Percentiles rank a stretch among this genome's conserved stretches.
These are phyloP conservation scores for Symbiodinium natans DNA, from an alignment of 73 alveolate genomes.

Conservation along the genomic window DNA sequence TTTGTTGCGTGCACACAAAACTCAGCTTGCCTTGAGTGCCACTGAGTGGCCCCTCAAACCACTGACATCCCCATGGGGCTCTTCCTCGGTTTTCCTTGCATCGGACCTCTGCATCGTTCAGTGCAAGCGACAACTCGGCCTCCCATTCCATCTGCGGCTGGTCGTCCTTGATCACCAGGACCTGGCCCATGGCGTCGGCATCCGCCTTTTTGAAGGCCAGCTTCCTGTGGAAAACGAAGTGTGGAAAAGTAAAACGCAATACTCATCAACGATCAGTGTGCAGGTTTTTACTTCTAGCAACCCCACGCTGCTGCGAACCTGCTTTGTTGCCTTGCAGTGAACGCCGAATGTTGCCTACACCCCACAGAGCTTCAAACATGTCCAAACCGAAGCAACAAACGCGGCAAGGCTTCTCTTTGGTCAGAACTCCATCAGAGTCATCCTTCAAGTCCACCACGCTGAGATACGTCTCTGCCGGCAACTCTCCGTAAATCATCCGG, in stretches of 20 bases:
- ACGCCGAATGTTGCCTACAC: no score
- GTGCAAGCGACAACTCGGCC: background rate
- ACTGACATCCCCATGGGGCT: background rate
- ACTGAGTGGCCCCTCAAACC: background rate
- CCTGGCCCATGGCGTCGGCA: background rate
- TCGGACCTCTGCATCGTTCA: background rate
- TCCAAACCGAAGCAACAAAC: no score
- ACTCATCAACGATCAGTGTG: no score
- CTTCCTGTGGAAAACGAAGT: background rate
- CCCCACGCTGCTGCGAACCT: no score
- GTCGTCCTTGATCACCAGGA: background rate
- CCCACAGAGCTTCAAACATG: no score
- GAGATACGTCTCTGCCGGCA: background rate
- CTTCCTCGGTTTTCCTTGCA: background rate
- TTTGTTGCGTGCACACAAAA: no score
- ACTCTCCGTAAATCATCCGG: background rate
- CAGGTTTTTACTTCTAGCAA: no score
- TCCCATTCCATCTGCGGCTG: background rate
- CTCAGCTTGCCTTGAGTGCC: no score
- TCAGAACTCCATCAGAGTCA: background rate
- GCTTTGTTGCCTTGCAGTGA: no score
- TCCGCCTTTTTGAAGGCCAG: background rate
- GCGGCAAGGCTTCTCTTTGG: no score
- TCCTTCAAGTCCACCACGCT: background rate
- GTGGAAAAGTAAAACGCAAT: no score